Base-by-base conservation (phyloP, 2,329 filamentous ascomycete species). In the Alternaria viburni region DNA sequence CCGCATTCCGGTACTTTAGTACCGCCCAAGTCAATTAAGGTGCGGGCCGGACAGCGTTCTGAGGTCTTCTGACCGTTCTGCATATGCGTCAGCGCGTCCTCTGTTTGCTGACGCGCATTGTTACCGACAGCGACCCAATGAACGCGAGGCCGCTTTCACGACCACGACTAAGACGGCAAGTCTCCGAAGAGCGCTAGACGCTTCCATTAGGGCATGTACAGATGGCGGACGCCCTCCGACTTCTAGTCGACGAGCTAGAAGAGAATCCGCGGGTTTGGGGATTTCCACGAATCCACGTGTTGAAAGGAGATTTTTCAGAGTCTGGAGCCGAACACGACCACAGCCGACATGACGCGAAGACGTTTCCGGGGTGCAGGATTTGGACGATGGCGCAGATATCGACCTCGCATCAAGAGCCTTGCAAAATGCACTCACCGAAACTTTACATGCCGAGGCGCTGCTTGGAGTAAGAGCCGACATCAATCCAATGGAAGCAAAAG, bases 101-200 rank as follows among this genome's bases (percentile, higher is more conserved):
- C 41, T 25, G n/a, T 17, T 52, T 30, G 28, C 23, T 50, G 43
- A 43, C 49, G 23, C 21, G 30, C 13, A 25, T 63, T 13, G 2
- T 4, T 59, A 19, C 63, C 63, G 63, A 65, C 63, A 50, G 44
- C 49, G 60, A 59, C 10, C 63, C 63, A 65, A 65, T 65, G 7
- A 49, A 45, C 8, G 51, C 8, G 25, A 25, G 45, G 23, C 30
- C 41, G 43, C 9, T 23, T n/a, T 41, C n/a, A 13, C 44, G 47
- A 61, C 59, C 51, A 59, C 30, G 30, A 59, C 52, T 23, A 55
- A 54, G 45, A 50, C 26, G 56, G 60, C 44, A 62, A 59, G 49
- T 12, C 56, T 30, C 60, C 60, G 56, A 50, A 54, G 56, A n/a
- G 19, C 44, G 45, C 60, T 59, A 55, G 32, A 43, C 52, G 12